Conservation (phyloP, 2,329 filamentous ascomycete genomes). For the Cercospora berteroae region DNA sequence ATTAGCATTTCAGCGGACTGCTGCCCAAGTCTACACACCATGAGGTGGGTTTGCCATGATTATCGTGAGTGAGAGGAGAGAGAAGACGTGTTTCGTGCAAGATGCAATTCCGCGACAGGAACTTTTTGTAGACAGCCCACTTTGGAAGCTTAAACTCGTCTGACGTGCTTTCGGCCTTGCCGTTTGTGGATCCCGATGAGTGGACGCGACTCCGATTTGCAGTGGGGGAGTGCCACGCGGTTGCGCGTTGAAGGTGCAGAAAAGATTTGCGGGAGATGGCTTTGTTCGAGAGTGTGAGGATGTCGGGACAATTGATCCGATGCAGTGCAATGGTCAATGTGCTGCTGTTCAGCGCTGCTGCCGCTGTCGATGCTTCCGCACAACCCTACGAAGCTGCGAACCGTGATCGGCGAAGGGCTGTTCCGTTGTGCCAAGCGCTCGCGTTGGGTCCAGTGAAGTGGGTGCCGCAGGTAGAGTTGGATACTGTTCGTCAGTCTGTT, state of each 20-base stretch:
- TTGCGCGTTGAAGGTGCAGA: background rate
- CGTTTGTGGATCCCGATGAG: background rate
- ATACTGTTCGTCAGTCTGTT: slow-evolving; percentile 1
- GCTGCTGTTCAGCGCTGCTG: background rate
- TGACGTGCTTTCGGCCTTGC: slow-evolving; percentile 9
- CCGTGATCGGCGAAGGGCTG: background rate
- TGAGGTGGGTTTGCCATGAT: slow-evolving; percentile 54
- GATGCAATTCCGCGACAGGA: background rate
- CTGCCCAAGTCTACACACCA: slow-evolving; percentile 37
- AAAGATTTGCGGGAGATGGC: background rate
- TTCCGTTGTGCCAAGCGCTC: slow-evolving; percentile 1
- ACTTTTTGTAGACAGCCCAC: slow-evolving; percentile 10
- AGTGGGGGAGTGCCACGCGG: background rate
- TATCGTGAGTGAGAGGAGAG: slow-evolving; percentile 6
- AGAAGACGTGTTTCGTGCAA: background rate
- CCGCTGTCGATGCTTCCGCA: background rate
- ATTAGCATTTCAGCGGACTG: background rate
- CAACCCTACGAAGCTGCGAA: background rate
- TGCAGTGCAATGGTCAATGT: background rate
- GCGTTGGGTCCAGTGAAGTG: background rate
- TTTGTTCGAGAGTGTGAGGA: background rate
- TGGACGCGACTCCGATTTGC: background rate
- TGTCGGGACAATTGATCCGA: background rate
- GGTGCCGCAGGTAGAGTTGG: slow-evolving; percentile 3
- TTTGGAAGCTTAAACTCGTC: slow-evolving; percentile 5